Conservation (phyloP, 2,329 filamentous ascomycete species). For the Neoarthrinium moseri region DNA sequence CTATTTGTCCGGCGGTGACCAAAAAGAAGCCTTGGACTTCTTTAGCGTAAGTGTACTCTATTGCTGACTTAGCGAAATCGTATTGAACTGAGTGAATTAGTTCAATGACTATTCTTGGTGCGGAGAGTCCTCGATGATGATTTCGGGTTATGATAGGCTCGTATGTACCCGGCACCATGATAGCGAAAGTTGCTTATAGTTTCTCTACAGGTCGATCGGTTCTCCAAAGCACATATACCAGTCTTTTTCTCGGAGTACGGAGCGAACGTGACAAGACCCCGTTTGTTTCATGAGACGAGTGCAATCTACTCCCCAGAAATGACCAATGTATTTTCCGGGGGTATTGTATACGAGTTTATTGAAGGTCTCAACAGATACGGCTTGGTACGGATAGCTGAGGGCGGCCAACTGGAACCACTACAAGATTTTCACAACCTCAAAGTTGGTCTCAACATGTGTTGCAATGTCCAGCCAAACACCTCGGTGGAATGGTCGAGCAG, state of each 20-base stretch:
- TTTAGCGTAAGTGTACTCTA: slow-evolving; percentile 17
- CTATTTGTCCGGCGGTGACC: not conserved
- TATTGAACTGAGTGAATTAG: too few relatives aligned
- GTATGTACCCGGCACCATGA: too few relatives aligned
- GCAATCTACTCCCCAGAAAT: slow-evolving; percentile 56
- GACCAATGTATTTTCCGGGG: slow-evolving; percentile 54
- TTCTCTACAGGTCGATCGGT: slow-evolving; percentile 8
- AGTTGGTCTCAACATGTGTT: slow-evolving; percentile 1
- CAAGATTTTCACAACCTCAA: slow-evolving; percentile 14
- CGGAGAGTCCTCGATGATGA: slow-evolving; percentile 6
- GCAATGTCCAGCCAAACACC: not conserved
- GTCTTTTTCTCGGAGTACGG: slow-evolving; percentile 63
- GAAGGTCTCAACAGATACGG: slow-evolving; percentile 45
- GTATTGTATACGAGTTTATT: slow-evolving; percentile 62
- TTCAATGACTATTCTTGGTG: slow-evolving; percentile 16
- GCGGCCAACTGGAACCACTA: slow-evolving; percentile 4
- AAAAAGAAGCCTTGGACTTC: slow-evolving; percentile 15
- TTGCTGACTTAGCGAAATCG: too few relatives aligned
- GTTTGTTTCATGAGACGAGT: slow-evolving; percentile 56
- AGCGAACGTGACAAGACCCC: slow-evolving; percentile 49
- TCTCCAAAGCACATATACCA: slow-evolving; percentile 22
- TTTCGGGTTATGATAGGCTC: slow-evolving; percentile 8
- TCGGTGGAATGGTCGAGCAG: not conserved
- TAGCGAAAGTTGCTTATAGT: not conserved
- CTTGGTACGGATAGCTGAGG: slow-evolving; percentile 34